Conservation (phyloP, 2,329 filamentous ascomycete genomes). For the Penicillium sumatraense region DNA sequence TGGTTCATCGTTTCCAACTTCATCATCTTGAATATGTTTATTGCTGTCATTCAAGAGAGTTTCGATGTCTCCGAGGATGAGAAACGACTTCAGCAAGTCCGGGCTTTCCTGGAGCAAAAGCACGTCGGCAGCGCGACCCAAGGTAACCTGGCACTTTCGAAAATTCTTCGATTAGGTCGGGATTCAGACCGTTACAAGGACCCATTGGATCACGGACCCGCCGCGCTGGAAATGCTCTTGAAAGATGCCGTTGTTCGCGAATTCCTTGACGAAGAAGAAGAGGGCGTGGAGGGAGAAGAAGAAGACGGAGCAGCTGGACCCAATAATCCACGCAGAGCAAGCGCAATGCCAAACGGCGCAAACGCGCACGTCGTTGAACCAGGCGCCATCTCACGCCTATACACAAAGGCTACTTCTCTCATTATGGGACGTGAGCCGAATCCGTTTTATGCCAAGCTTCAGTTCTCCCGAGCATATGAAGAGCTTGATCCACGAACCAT, state of each 20-base stretch:
- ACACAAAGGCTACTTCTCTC: conserved; percentile 62
- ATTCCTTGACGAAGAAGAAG: conserved; percentile 78
- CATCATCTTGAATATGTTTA: conserved; percentile 99
- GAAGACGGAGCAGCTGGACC: conserved; percentile 27
- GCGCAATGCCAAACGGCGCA: conserved; percentile 30
- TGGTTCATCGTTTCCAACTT: conserved; percentile 98
- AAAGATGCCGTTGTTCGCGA: conserved; percentile 95
- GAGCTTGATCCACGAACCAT: conserved; percentile 82
- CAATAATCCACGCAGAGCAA: conserved; percentile 29
- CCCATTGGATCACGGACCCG: conserved; percentile 87
- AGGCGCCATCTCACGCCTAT: conserved; percentile 64
- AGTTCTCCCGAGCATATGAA: conserved; percentile 72
- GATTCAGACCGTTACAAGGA: conserved; percentile 70
- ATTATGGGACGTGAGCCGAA: conserved; percentile 78
- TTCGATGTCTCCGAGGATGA: conserved; percentile 99
- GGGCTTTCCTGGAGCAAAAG: conserved; percentile 89
- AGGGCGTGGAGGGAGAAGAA: conserved; percentile 20
- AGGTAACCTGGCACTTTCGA: conserved; percentile 69
- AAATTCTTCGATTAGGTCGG: conserved; percentile 65
- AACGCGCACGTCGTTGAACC: conserved; percentile 55
- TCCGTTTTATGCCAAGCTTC: conserved; percentile 87
- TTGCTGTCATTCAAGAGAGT: conserved; percentile 99
- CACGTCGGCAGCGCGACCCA: conserved; percentile 71
- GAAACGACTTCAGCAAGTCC: conserved; percentile 94
- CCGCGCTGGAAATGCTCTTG: conserved; percentile 92